These are phyloP conservation scores for Carex scoparia DNA, from an alignment of 176 grass and related monocot species.

Conservation along the genomic window DNA sequence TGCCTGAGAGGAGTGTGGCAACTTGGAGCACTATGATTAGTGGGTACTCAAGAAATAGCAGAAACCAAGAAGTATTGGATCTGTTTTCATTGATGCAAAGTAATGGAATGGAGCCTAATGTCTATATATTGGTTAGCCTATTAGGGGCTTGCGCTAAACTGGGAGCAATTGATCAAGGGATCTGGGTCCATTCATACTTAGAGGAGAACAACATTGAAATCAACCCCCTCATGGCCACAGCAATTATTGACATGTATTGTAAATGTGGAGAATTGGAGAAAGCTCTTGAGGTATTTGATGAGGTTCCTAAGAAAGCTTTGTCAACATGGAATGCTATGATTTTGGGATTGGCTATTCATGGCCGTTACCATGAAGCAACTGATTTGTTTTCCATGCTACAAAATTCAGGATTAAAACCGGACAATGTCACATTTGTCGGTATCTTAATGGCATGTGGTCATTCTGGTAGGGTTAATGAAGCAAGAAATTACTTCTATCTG, in stretches of 20 bases:
- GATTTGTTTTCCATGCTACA: conserved; percentile 41
- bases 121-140: conserved; percentile 48
- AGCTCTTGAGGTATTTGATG: conserved; percentile 47
- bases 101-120: conserved; percentile 52
- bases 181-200: conserved; percentile 59
- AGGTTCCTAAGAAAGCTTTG: conserved; percentile 28
- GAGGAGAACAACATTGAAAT: conserved; percentile 25
- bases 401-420: conserved; percentile 20
- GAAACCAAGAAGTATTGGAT: conserved; percentile 35
- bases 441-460: conserved; percentile 56
- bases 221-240: conserved; percentile 49
- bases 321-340: conserved; percentile 78
- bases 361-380: conserved; percentile 28
- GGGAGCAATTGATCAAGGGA: conserved; percentile 55
- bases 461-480: conserved; percentile 45
- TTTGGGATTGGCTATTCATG: conserved; percentile 47
- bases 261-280: conserved; percentile 48
- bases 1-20: conserved; percentile 41
- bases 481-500: conserved; percentile 33
- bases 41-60: conserved; percentile 35
- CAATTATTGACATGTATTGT: conserved; percentile 67
- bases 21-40: conserved; percentile 77
- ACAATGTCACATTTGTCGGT: conserved; percentile 65
- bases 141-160: conserved; percentile 53
- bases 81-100: conserved; percentile 60